Evolutionary conservation across 2,329 filamentous ascomycete genomes (phyloP), one percentile per base, ranked within the genome.

Genomic region (Botryotinia calthae): DNA sequence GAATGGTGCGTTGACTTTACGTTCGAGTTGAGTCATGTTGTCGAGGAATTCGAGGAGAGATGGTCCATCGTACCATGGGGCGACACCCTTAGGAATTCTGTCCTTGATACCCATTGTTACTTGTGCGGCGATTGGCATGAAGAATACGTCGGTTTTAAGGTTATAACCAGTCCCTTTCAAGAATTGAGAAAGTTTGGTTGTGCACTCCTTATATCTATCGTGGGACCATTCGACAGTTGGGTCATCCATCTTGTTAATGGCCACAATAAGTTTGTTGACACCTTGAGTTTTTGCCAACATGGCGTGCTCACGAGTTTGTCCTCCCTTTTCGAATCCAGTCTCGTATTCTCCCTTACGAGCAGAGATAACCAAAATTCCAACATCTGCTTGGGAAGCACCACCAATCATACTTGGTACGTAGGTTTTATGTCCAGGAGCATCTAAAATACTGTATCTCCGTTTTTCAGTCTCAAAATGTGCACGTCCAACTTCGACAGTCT

Each of bases 171-270:
- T 92, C 70, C 90, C 93, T 85, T 97, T 97, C 75, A 99, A 85
- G 86, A 97, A 98, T 77, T 91, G 88, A 25, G 90, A 83, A 67
- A 99, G 89, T 85, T 98, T 99, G 77, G 90, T 90, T 5, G 90
- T 95, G 83, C 96, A 99, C 84, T 99, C 96, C 80, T 93, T 91
- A 85, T 94, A 99, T 72, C 96, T 91, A 58, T 93, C 93, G 79
- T 98, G 90, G 71, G 93, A 96, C 97, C 97, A 99, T 80, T 97
- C 89, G 69, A 99, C 97, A 4, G 96, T 99, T 18, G 91, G 86
- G 81, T 99, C 96, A 81, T 99, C 96, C 97, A 99, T 99, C 87
- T 99, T 99, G 89, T 99, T 99, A 82, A 98, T 95, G 70, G 88
- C 96, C 44, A 99, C 91, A 63, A 98, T 87, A 72, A 99, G 88